Base-by-base conservation (phyloP, 768 basidiomycete genomes). In the Russula abietina region DNA sequence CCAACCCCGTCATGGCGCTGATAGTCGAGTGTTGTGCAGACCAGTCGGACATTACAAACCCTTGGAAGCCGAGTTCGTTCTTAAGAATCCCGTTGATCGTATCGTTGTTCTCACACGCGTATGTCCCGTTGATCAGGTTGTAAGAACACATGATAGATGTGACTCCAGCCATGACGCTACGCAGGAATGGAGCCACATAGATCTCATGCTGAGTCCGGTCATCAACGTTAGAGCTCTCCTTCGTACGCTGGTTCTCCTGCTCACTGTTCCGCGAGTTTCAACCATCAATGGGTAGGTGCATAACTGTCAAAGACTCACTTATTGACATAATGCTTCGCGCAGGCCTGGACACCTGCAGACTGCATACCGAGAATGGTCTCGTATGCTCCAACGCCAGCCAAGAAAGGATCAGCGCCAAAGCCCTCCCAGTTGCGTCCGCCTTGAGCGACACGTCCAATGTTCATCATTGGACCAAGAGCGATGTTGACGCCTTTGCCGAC, bases 341-440 rank as follows among this genome's bases (percentile, higher is more conserved):
- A n/a, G n/a, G n/a, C n/a, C n/a, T n/a, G n/a, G n/a, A n/a, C n/a
- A n/a, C n/a, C 93, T 11, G 75, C 80, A 26, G 76, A 69, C 70
- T 97, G 93, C 75, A 95, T 73, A 8, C 93, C 93, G 19, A 89
- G 75, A 57, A 95, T 83, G 0, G 92, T 95, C 73, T 93, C 89
- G 60, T 85, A 88, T 4, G 86, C 82, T 1, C 79, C 77, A 70
- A 91, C 91, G 14, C 94, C 92, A n/a, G 82, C 69, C 17, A 96
- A 76, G 75, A 84, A 96, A 0, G 94, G 94, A 72, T 97, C 94
- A 11, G 82, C 91, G 33, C 93, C 93, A 61, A 93, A 94, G n/a
- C 91, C 92, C 78, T 96, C 94, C 91, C 92, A 96, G 73, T 94
- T 93, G 32, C 94, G 79, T 19, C 94, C 94, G 8, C 88, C 91